Base-by-base conservation (phyloP, 2,329 filamentous ascomycete species). In the Macroventuria anomochaeta region DNA sequence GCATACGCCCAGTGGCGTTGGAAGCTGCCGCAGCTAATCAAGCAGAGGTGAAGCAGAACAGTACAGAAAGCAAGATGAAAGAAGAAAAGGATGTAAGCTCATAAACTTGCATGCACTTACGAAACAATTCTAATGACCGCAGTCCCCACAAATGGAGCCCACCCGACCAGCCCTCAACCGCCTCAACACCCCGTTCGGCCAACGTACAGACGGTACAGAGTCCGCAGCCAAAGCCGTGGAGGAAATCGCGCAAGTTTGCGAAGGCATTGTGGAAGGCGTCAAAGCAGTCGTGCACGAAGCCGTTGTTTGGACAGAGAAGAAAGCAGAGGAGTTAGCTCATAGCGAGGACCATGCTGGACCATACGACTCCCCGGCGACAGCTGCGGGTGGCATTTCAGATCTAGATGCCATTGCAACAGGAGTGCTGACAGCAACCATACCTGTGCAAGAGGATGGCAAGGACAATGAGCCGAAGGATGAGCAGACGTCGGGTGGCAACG, bases 321-420 rank as follows among this genome's bases (percentile, higher is more conserved):
- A 70, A 29, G 63, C 54, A 12, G 62, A 64, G 8, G 50, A 61
- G 11, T 39, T 74, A 34, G 53, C 58, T 23, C 48, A 33, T 13
- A 53, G 61, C 7, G 57, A 68, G 23, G 63, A 68, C 18, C 59
- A 54, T 20, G 56, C 62, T n/a, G 71, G 70, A 11, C 72, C 70
- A 3, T 75, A 74, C 25, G 46, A 62, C 5, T 71, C 65, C 18
- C 66, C 63, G 4, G 66, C 63, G 11, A 73, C 66, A 12, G 73
- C 71, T 48, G 62, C 62, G 12, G 65, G 66, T 13, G 51, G 51
- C 5, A 17, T 33, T 7, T 71, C 67, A 7, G 71, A 75, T 42
- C 55, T 75, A 11, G 72, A 74, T 58, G 56, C 57, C 0, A 72
- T 75, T 38, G 70, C 66, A 1, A 65, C 52, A 15, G 69, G 68